These are phyloP conservation scores for Trichaptum fuscoviolaceum DNA, from an alignment of 768 basidiomycete genomes.

Conservation along the genomic window DNA sequence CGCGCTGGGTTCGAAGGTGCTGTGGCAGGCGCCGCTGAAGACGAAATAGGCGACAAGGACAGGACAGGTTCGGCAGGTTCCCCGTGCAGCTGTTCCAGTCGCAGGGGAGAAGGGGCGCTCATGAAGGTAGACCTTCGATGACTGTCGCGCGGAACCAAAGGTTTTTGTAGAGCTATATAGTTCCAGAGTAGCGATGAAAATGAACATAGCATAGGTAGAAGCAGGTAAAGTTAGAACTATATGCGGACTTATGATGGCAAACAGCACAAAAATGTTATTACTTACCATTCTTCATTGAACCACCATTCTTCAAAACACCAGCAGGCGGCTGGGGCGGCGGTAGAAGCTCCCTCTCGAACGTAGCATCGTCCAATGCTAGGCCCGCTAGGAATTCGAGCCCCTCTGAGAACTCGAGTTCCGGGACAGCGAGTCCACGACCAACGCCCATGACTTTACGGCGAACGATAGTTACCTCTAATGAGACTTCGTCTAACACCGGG, in stretches of 20 bases:
- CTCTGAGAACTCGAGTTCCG: slow-evolving; percentile 68
- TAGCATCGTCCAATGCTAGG: slow-evolving; percentile 32
- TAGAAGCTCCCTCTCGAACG: slow-evolving; percentile 12
- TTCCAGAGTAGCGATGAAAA: slow-evolving; percentile 12
- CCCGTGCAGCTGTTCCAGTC: slow-evolving; percentile 15
- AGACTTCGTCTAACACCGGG: slow-evolving; percentile 31
- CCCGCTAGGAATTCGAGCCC: slow-evolving; percentile 56
- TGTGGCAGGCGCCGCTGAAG: not conserved
- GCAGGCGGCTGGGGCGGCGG: not conserved
- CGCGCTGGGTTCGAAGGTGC: not conserved
- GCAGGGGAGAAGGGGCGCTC: slow-evolving; percentile 23
- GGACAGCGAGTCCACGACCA: slow-evolving; percentile 52
- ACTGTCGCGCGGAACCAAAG: not conserved
- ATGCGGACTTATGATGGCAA: slow-evolving; percentile 9
- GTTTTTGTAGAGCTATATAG: slow-evolving; percentile 13
- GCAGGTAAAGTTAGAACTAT: slow-evolving; percentile 2
- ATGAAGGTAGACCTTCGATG: slow-evolving; percentile 38
- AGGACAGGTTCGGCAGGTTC: not conserved
- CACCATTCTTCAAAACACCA: not conserved
- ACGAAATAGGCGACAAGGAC: slow-evolving; percentile 5
- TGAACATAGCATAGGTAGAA: slow-evolving; percentile 5
- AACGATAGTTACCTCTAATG: slow-evolving; percentile 21
- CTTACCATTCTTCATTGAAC: not conserved
- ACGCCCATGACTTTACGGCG: slow-evolving; percentile 29
- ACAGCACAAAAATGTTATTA: not conserved